A percentile compares a stretch with the other conserved stretches of the same genome.
Conservation (phyloP, 768 basidiomycete genomes). For the Phanerochaete sordida region DNA sequence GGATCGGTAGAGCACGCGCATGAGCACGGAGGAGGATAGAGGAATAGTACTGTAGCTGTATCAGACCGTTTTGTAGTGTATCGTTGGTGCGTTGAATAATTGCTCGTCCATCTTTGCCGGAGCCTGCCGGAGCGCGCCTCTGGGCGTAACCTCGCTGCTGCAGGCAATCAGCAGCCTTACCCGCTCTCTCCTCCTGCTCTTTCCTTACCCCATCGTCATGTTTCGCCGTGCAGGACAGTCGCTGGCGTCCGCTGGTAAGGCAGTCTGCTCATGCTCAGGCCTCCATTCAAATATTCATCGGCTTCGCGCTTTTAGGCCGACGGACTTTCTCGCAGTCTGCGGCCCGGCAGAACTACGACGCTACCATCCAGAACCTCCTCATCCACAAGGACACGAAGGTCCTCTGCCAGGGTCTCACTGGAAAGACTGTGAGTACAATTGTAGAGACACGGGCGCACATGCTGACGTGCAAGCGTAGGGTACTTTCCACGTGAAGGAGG, state of each 20-base stretch:
- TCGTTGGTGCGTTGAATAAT: neutral
- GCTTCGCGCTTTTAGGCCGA: conserved; percentile 38
- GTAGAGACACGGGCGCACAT: conserved; percentile 58
- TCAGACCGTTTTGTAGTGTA: conserved; percentile 1
- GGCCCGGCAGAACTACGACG: conserved; percentile 74
- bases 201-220: conserved; percentile 34
- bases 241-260: conserved; percentile 45
- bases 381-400: conserved; percentile 96
- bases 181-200: conserved; percentile 1
- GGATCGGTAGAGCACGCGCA: conserved; percentile 34
- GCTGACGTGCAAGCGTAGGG: conserved; percentile 68
- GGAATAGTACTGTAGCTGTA: conserved; percentile 9
- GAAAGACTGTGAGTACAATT: conserved; percentile 71
- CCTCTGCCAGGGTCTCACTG: conserved; percentile 85
- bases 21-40: neutral
- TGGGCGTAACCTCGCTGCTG: neutral
- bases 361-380: conserved; percentile 87
- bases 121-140: conserved; percentile 8
- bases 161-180: conserved; percentile 3
- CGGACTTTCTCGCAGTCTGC: conserved; percentile 81
- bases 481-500: conserved; percentile 95
- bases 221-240: conserved; percentile 60
- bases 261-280: neutral
- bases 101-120: conserved; percentile 5
- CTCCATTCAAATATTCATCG: neutral